Base-by-base conservation (phyloP, 257 asterid genomes). In the Cruciata laevipes region DNA sequence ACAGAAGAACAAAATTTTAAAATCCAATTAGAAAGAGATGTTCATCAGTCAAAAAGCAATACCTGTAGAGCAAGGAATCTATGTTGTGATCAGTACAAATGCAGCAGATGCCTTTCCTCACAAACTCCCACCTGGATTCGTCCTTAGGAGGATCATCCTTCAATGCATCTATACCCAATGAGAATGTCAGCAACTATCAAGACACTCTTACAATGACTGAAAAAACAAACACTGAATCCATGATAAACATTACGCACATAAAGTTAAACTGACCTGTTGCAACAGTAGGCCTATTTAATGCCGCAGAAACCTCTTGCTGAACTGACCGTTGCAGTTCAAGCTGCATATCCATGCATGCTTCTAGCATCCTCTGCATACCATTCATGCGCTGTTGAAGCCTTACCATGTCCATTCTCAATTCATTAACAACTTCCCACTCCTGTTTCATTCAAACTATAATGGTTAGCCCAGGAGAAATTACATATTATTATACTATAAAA, bases 311-410 rank as follows among this genome's bases (percentile, higher is more conserved):
- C 72, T 89, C 96, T 76, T 89, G 95, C 27, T 79, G 83, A 32
- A 91, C 79, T 0, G 88, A 81, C 4, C 87, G 85, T 69, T 87
- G 98, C 80, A 89, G 74, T 75, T 91, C 96, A 30, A 86, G 73
- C 68, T 91, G 96, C 90, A 91, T 87, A 62, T 86, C 95, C 95
- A 86, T 83, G 93, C 91, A 92, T 21, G 95, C 75, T 82, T 89
- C 96, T 42, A 93, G 85, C 94, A 83, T 85, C 66, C 79, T 84
- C 75, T 93, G 96, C 96, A 93, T 84, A 61, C 76, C 74, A 61
- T 80, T 77, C 97, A 93, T 86, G 79, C 85, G 80, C 71, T 85
- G 90, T 24, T 83, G 89, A 80, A 93, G 97, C 83, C 86, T 76
- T 35, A 83, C 89, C 86, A 89, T 81, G 77, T 93, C 96, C 32